Base-by-base conservation (phyloP, 768 basidiomycete species). In the Mycena haematopus region DNA sequence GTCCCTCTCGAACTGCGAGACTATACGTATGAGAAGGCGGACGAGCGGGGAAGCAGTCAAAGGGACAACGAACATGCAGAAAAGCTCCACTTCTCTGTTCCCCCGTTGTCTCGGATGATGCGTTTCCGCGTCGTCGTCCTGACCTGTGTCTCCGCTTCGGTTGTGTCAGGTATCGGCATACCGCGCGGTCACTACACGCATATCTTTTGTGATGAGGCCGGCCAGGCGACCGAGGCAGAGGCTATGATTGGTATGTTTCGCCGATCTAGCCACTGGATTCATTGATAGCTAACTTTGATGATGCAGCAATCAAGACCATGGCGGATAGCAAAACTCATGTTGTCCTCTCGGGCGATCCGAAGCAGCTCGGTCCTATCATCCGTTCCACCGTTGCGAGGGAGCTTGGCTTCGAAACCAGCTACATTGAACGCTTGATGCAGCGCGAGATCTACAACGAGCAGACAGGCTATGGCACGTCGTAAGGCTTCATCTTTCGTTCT, bases 181-280 rank as follows among this genome's bases (percentile, higher is more conserved):
- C 74, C 80, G 0, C 76, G 80, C 1, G 89, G 89, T 0, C 84
- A 89, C 70, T 91, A 85, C 70, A 80, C 77, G 10, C 87, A 91
- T 62, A 86, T 91, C 15, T 87, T 91, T 69, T 73, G 89, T 10
- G 89, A 91, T 65, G 89, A 91, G 69, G 89, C 88, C 0, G 89
- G 87, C 0, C 89, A 91, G 67, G 87, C 88, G 2, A 86, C 85
- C 0, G 89, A 91, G 70, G 86, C 88, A 0, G 89, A 90, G 70
- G 78, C 79, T 0, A 86, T 89, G 73, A 79, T 89, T 17, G 69
- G 68, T 59, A 47, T 1, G 62, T 42, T 27, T 14, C 17, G 14
- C 33, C 24, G 3, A 1, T 44, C 17, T 40, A 19, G 31, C n/a
- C 29, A 17, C 56, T 21, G 29, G 15, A 7, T 11, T 13, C 9